Base-by-base conservation (phyloP, 148 eudicot genomes). In the Fagopyrum tataricum region DNA sequence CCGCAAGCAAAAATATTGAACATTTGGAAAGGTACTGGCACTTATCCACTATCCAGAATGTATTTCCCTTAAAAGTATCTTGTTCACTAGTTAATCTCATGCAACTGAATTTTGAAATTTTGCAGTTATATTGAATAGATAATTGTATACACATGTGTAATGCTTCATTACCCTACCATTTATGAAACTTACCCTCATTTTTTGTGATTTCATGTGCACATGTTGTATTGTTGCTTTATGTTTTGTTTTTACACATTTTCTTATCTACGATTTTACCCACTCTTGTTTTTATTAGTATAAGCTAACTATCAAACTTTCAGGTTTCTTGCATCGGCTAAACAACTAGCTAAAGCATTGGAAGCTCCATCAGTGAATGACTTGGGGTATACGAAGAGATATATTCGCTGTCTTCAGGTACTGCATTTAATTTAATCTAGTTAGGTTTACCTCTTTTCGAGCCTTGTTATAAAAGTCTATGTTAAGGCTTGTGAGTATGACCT, bases 341-440 rank as follows among this genome's bases (percentile, higher is more conserved):
- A 85, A 67, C 52, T 92, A 84, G 90, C 92, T 21, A 92, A 92
- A 86, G 84, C 93, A 7, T 72, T 92, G 86, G 96, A 92, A 82
- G 91, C 85, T 49, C 96, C 97, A 12, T 84, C 89, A 72, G 94
- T 91, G 23, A 91, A 91, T 81, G 97, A 92, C 82, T 75, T 95
- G 75, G 98, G 98, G 70, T 95, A 95, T 76, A 85, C 98, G 8
- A 95, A 91, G 83, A 84, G 98, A 95, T 95, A 91, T 55, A 96
- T 95, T 15, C 90, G 98, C 21, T 95, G 98, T 77, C 96, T 95
- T 72, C 98, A 95, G 97, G 98, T 88, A 82, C 44, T 74, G 5
- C 68, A 48, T 47, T 31, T 53, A 15, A n/a, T 71, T 78, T 8
- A 48, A 56, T 20, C 26, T n/a, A 62, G 18, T 37, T 37, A 62